Evolutionary conservation across 169 alveolate species (phyloP).

Genomic region (Plasmodium inui): DNA sequence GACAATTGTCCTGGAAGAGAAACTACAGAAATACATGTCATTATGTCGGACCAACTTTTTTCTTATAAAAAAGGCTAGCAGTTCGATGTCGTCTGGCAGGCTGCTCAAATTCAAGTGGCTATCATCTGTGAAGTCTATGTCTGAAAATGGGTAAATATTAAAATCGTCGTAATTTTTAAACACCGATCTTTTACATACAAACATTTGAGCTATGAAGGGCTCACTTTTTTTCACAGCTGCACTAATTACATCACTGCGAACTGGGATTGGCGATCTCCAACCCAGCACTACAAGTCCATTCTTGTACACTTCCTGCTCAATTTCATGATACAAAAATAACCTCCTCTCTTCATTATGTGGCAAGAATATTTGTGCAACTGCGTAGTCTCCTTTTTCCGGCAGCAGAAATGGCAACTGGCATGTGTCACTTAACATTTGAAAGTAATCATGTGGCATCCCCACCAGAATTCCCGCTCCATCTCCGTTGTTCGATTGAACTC

Average conservation of each 20-base stretch:
- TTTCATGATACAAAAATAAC: conserved; percentile 50
- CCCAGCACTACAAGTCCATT: conserved; percentile 79
- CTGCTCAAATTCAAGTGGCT: conserved; percentile 28
- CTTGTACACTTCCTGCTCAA: conserved; percentile 30
- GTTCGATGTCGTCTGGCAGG: conserved; percentile 67
- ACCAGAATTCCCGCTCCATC: conserved; percentile 79
- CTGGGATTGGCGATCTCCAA: conserved; percentile 84
- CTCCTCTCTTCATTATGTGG: conserved; percentile 78
- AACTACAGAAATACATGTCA: conserved; percentile 74
- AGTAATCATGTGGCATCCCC: conserved; percentile 73
- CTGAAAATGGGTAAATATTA: conserved; percentile 55
- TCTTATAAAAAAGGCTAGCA: conserved; percentile 64
- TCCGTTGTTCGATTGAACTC: conserved; percentile 81
- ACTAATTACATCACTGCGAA: conserved; percentile 78
- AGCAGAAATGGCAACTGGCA: conserved; percentile 74
- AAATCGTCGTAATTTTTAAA: conserved; percentile 74
- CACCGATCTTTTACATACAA: conserved; percentile 76
- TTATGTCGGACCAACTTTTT: conserved; percentile 69
- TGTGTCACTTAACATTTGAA: conserved; percentile 76
- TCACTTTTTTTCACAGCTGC: conserved; percentile 79
- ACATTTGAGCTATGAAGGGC: conserved; percentile 83
- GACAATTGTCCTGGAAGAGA: conserved; percentile 76
- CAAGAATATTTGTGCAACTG: conserved; percentile 76
- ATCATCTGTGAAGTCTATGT: conserved; percentile 64
- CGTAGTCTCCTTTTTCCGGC: conserved; percentile 79